Base-by-base conservation (phyloP, 257 asterid species). In the Petunia axillaris region DNA sequence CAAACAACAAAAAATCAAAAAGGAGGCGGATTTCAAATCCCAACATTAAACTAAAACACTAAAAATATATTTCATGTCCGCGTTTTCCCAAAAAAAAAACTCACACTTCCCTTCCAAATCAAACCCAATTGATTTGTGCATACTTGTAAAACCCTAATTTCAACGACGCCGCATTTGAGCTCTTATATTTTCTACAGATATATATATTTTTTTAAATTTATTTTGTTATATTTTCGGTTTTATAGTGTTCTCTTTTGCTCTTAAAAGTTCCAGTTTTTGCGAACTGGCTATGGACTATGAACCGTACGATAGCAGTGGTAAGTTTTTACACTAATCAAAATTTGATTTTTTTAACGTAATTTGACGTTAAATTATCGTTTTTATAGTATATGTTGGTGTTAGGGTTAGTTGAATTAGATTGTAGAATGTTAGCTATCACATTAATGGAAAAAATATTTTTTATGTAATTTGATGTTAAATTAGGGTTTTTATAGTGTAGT, bases 271-370 rank as follows among this genome's bases (percentile, higher is more conserved):
- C 54, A 37, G 54, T 25, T 35, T 66, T 84, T 75, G 41, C 63
- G 85, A 84, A 88, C 92, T 91, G 89, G 90, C 89, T 70, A 90
- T 88, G 92, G 92, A 87, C 59, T 90, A 87, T 91, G 91, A 87
- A 82, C 84, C 91, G 62, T 87, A 78, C 83, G 94, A 90, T 76
- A 90, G 94, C 83, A 93, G 97, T 36, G 98, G 98, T 93, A 83
- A 86, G 92, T 82, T 73, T 55, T 25, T 76, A 40, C 14, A 3
- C 36, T 37, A 52, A 62, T 36, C 11, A 44, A 41, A 6, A 4
- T 39, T 9, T 55, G 55, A 13, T 44, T 8, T 48, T 36, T 63
- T 25, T 25, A 25, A 25, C 25, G 25, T 25, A 25, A 25, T 25
- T 25, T 25, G 25, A 46, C 41, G 10, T 36, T 64, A 54, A 44